These are phyloP conservation scores for Agaricus sinodeliciosus DNA, from an alignment of 768 basidiomycete species.

Conservation along the genomic window DNA sequence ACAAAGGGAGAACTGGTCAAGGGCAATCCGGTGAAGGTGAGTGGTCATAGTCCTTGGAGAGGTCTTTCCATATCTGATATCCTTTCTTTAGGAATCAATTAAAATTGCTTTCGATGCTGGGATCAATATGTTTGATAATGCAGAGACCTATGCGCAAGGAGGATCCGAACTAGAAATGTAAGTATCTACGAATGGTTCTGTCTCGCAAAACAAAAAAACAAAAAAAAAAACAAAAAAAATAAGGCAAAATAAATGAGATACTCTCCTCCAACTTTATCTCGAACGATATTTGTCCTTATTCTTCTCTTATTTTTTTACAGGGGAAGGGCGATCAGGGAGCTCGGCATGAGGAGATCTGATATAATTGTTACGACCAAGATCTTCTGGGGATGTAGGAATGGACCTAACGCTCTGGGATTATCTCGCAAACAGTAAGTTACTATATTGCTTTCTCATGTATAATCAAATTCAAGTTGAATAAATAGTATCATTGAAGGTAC, in stretches of 20 bases:
- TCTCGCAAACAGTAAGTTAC: slow-evolving; percentile 51
- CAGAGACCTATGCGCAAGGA: slow-evolving; percentile 58
- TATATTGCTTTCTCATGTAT: neutral
- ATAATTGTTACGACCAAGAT: slow-evolving; percentile 77
- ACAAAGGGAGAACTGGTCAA: slow-evolving; percentile 57
- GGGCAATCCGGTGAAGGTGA: slow-evolving; percentile 66
- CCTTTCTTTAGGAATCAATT: slow-evolving; percentile 53
- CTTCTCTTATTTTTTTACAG: no score
- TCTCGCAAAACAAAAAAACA: no score
- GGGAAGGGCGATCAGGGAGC: slow-evolving; percentile 72
- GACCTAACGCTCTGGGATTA: slow-evolving; percentile 51
- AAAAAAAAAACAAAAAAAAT: no score
- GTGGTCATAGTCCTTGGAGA: neutral
- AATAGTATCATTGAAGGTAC: slow-evolving; percentile 69
- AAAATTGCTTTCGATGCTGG: slow-evolving; percentile 71
- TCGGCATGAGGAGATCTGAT: slow-evolving; percentile 60
- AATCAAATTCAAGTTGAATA: neutral
- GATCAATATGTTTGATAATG: slow-evolving; percentile 75
- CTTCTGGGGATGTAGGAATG: slow-evolving; percentile 63
- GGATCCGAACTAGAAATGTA: slow-evolving; percentile 75
- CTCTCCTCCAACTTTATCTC: no score
- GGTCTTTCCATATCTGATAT: neutral
- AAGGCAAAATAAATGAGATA: no score
- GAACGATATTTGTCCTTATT: neutral
- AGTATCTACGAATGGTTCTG: no score